These are phyloP conservation scores for Pyrenula massariospora DNA, from an alignment of 495 filamentous ascomycete genomes.

Conservation along the genomic window DNA sequence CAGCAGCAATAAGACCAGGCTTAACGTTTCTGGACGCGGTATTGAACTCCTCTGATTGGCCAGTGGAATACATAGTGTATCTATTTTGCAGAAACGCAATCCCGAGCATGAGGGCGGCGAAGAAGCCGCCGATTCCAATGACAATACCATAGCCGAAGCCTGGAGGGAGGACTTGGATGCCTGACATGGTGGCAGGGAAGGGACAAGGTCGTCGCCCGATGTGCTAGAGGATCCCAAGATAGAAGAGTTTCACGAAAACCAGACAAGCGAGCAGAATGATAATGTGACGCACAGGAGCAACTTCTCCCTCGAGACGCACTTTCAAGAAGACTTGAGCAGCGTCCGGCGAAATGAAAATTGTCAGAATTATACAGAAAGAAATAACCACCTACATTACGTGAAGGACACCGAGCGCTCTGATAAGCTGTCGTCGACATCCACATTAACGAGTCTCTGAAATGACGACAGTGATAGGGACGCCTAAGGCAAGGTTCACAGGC, in stretches of 20 bases:
- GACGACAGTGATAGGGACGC: background rate
- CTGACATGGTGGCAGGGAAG: background rate
- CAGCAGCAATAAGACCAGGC: constrained; percentile 35
- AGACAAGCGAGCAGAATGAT: no score
- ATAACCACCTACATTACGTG: no score
- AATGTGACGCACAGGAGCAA: no score
- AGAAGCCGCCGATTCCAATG: constrained; percentile 35
- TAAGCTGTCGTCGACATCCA: no score
- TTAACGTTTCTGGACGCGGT: constrained; percentile 34
- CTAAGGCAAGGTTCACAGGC: background rate
- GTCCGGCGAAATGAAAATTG: no score
- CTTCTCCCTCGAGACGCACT: no score
- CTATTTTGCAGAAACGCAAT: constrained; percentile 34
- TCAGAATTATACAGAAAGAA: no score
- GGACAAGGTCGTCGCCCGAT: no score
- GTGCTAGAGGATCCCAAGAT: no score
- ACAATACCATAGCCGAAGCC: constrained; percentile 36
- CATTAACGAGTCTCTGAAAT: background rate
- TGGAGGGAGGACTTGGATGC: constrained; percentile 13
- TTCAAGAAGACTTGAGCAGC: no score
- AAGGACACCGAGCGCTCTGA: no score
- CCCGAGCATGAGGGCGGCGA: constrained; percentile 29
- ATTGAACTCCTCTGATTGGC: constrained; percentile 36
- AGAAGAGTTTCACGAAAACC: no score
- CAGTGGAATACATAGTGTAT: constrained; percentile 33